Percentiles rank a stretch among this genome's conserved stretches.
Evolutionary conservation across 2,329 filamentous ascomycete genomes (phyloP).

Genomic region (Epichloe sibirici): DNA sequence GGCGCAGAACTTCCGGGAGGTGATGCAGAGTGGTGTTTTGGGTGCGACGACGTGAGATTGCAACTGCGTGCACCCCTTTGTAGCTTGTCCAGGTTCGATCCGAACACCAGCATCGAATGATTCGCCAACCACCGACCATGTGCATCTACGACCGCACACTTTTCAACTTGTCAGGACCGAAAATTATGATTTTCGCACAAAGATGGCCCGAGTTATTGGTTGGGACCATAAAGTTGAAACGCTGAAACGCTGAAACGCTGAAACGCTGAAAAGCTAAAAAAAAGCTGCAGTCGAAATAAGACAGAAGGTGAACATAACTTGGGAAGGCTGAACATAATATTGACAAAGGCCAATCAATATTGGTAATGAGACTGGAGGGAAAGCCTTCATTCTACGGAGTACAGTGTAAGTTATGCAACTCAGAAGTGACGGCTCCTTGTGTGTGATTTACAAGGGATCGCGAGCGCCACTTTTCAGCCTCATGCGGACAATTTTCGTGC

Average conservation of each 20-base stretch:
- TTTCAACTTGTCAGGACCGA: neutral
- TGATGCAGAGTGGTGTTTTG: constrained; percentile 17
- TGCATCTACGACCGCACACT: neutral
- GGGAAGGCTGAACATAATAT: neutral
- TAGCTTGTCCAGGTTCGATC: neutral
- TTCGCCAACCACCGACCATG: neutral
- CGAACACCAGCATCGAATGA: neutral
- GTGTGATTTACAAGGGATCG: neutral
- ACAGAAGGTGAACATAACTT: too few relatives aligned
- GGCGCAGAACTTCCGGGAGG: constrained; percentile 32
- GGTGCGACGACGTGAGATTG: constrained; percentile 1
- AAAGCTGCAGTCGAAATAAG: too few relatives aligned
- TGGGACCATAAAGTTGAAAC: neutral
- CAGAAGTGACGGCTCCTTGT: neutral
- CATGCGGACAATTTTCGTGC: neutral
- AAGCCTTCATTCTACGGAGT: neutral
- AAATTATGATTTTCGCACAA: neutral
- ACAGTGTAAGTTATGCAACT: neutral
- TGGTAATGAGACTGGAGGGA: neutral
- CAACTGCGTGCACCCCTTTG: neutral
- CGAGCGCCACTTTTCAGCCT: neutral
- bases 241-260: too few relatives aligned
- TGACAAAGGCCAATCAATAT: neutral
- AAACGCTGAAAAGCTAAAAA: too few relatives aligned
- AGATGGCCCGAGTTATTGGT: neutral